Conservation (phyloP, 140 eudicot species). For the Anethum foeniculum region DNA sequence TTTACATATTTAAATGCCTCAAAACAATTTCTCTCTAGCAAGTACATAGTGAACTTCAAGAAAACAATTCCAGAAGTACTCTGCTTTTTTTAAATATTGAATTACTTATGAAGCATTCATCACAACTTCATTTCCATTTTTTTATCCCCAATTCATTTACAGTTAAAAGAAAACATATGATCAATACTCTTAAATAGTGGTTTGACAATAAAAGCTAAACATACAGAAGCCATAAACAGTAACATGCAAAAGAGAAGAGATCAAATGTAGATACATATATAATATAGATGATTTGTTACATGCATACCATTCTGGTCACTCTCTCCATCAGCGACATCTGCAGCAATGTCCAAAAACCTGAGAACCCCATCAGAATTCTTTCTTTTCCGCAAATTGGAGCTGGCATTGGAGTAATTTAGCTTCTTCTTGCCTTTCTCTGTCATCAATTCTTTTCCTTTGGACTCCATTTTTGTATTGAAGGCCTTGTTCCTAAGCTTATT, state of each 20-base stretch:
- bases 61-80: not conserved
- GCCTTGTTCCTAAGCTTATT: not conserved
- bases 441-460: not conserved
- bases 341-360: constrained; percentile 3
- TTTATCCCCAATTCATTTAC: not conserved
- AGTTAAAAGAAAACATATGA: not conserved
- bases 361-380: not conserved
- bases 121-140: not conserved
- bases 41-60: not conserved
- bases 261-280: not conserved
- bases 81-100: not conserved
- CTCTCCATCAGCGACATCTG: not conserved
- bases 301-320: constrained; percentile 3
- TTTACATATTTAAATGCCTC: not conserved
- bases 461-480: not conserved
- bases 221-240: not conserved
- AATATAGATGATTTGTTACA: not conserved
- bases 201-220: not conserved
- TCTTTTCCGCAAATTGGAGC: not conserved
- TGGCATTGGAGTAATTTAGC: not conserved
- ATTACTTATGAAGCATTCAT: not conserved
- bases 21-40: not conserved
- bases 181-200: not conserved
- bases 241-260: not conserved
- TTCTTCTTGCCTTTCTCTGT: not conserved